Percentiles rank a stretch among this genome's conserved stretches.
phyloP scores from a whole-genome alignment of 805 yeast genomes.

The Teunomyces aglyptinius region DNA sequence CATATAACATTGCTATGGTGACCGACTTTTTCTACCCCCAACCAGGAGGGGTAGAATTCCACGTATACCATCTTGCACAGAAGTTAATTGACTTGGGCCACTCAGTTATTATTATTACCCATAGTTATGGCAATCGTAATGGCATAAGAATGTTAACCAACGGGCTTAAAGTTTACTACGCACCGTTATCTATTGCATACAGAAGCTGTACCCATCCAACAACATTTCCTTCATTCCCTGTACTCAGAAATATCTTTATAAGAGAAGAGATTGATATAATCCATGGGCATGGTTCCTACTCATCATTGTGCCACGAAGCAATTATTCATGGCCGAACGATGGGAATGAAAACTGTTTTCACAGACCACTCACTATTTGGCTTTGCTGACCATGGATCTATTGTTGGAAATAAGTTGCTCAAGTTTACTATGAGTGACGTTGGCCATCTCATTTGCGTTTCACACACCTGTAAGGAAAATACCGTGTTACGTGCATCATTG shows the following conservation, averaged over 20 bases:
- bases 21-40: constrained; percentile 98
- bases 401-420: constrained; percentile 79
- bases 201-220: constrained; percentile 87
- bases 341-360: constrained; percentile 89
- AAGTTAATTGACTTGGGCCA: constrained; percentile 78
- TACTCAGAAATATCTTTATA: constrained; percentile 77
- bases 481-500: constrained; percentile 80
- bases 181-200: constrained; percentile 78
- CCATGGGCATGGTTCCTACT: constrained; percentile 93
- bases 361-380: constrained; percentile 95
- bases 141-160: constrained; percentile 84
- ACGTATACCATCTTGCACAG: constrained; percentile 87
- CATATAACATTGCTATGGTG: constrained; percentile 62
- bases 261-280: constrained; percentile 85
- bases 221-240: constrained; percentile 84
- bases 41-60: constrained; percentile 97
- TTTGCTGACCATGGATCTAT: constrained; percentile 84
- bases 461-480: constrained; percentile 94
- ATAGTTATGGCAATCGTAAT: constrained; percentile 75
- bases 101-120: constrained; percentile 83
- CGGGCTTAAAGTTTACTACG: constrained; percentile 90
- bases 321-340: constrained; percentile 87
- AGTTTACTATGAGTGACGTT: constrained; percentile 79
- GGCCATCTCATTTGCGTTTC: constrained; percentile 97
- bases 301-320: constrained; percentile 85